Base-by-base conservation (phyloP, 2,329 filamentous ascomycete species). In the Trichoderma citrinoviride region DNA sequence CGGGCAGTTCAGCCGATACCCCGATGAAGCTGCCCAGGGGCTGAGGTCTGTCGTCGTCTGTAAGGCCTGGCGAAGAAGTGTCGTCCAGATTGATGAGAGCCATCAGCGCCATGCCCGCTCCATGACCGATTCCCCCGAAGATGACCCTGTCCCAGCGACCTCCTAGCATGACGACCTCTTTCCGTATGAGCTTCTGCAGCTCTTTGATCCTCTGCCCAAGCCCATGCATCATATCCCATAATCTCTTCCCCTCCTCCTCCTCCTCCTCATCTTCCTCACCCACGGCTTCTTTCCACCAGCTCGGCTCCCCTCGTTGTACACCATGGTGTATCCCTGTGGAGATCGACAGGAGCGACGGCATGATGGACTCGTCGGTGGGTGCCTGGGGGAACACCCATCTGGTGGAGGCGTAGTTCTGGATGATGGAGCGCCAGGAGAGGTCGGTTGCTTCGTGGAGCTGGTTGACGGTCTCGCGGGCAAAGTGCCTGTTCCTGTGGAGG, bases 351-450 rank as follows among this genome's bases (percentile, higher is more conserved):
- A 23, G 6, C 15, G 62, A 46, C 23, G 54, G 53, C 5, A 33
- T 15, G 2, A 65, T 52, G 7, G 43, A 52, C 10, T 65, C 55
- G 19, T 60, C 62, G 46, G 53, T 65, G 44, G 62, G 54, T 10
- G 62, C 54, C 37, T 65, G 62, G 4, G 62, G 62, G 17, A 65
- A 65, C 15, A 65, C 62, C 62, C 62, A 65, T n/a, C 62, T 23
- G 3, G 46, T 56, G 21, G 62, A 65, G 12, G 62, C 62, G 40
- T 40, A 65, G 46, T 61, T 60, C 17, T 65, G 62, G 23, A 65
- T 53, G 19, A 65, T 56, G 46, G 62, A 65, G 37, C 56, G 46
- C 62, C 62, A 65, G 14, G 29, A 29, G 6, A 47, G 44, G 17
- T 65, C 62, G 5, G 62, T 65, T 2, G 54, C 53, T 14, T 65